These are phyloP conservation scores for Ascochyta rabiei DNA, from an alignment of 2,329 filamentous ascomycete species.

Conservation along the genomic window DNA sequence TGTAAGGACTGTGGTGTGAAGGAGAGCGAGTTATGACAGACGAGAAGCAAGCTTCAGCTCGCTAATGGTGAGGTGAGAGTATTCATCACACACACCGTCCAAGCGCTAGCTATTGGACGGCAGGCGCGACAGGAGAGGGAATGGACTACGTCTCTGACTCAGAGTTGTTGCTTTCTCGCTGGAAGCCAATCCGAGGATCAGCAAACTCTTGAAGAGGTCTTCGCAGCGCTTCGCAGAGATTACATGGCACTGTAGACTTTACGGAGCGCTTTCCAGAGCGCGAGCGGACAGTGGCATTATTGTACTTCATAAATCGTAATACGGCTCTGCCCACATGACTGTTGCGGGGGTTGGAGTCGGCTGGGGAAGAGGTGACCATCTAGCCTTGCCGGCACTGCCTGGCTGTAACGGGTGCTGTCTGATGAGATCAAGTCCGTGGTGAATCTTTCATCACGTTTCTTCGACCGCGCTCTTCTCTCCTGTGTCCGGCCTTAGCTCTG, in stretches of 20 bases:
- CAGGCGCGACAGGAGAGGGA: background rate
- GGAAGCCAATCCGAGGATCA: background rate
- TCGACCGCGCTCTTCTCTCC: slow-evolving; percentile 1
- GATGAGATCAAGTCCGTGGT: background rate
- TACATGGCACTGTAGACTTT: background rate
- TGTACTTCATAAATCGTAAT: background rate
- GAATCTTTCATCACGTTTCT: background rate
- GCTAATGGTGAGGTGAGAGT: background rate
- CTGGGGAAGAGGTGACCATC: background rate
- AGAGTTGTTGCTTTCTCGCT: background rate
- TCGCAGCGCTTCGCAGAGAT: background rate
- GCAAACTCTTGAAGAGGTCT: background rate
- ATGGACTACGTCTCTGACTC: background rate
- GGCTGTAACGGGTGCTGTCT: background rate
- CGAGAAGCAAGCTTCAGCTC: background rate
- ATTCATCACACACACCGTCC: background rate
- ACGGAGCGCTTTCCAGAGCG: background rate
- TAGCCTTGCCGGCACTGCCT: background rate
- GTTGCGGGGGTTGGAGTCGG: background rate
- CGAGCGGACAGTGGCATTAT: background rate
- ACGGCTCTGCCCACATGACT: background rate
- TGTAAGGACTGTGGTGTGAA: background rate
- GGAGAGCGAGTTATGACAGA: background rate
- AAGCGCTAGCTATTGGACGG: background rate
- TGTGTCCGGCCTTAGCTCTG: background rate